Evolutionary conservation across 345 rosid species (phyloP), one percentile per base, ranked within the genome.

Genomic region (Eucalyptus dawsonii): DNA sequence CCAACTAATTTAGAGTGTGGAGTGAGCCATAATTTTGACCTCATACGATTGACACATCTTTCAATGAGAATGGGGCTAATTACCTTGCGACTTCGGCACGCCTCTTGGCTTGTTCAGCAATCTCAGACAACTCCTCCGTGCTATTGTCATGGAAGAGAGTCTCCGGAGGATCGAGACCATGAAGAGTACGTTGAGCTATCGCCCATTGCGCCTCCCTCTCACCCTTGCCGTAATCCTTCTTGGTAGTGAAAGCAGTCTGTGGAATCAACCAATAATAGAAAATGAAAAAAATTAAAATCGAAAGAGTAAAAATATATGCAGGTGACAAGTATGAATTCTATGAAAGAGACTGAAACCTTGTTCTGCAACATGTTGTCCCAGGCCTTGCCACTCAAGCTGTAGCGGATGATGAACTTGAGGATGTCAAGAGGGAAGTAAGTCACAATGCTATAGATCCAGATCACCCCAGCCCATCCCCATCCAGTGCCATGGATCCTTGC

Each of bases 191-290:
- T 87, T 97, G 97, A 60, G 95, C 95, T 42, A 89, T 49, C 1
- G 95, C 96, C 97, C 98, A 95, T 87, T 96, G 98, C 83, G 96
- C 97, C 89, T 96, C 99, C 87, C 95, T 93, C 90, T 97, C 97
- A 3, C 95, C 97, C 51, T 89, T 96, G 6, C 99, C 97, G 31
- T 94, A 96, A 89, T 97, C 97, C 90, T 95, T 96, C 94, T 95
- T 96, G 53, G 93, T 94, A 47, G 98, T 93, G 93, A 96, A 95
- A 27, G 99, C 96, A 7, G 94, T 96, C 99, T 96, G 29, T 9
- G 50, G 58, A 51, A 65, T 44, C 4, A 37, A 40, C 19, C 29
- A 3, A 54, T 6, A 89, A 13, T 19, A 10, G 72, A 76, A 60
- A 14, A 76, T 34, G 40, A 62, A 13, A 87, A 45, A 31, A 21